Conservation (phyloP, 2,329 filamentous ascomycete species). For the Penicillium expansum region DNA sequence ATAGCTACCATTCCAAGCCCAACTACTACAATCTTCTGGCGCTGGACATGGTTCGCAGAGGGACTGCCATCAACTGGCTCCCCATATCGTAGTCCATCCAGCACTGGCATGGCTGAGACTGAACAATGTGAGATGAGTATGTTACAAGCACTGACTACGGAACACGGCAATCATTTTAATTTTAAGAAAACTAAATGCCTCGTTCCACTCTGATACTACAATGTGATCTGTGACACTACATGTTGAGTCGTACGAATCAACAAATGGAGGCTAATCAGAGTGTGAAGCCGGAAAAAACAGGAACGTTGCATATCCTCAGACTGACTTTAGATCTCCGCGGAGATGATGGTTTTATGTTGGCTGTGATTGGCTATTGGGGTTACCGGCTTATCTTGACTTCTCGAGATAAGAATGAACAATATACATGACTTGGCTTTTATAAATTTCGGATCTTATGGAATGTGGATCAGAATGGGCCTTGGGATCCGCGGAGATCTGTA, state of each 20-base stretch:
- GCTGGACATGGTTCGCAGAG: conserved; percentile 10
- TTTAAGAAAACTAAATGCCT: conserved; percentile 7
- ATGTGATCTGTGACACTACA: neutral
- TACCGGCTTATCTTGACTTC: conserved; percentile 3
- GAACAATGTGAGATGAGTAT: neutral
- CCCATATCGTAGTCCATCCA: conserved; percentile 28
- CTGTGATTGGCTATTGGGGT: conserved; percentile 11
- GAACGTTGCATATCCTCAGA: conserved; percentile 5
- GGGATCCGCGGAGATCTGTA: neutral
- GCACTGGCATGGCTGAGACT: conserved; percentile 27
- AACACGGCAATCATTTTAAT: conserved; percentile 7
- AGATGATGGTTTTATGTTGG: conserved; percentile 6
- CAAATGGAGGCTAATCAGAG: neutral
- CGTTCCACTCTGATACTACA: neutral
- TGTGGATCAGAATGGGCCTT: neutral
- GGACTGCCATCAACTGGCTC: conserved; percentile 24
- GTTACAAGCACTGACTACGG: conserved; percentile 1
- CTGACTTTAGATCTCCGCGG: conserved; percentile 19
- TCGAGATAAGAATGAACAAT: conserved; percentile 3
- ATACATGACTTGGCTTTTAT: neutral
- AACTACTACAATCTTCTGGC: conserved; percentile 74
- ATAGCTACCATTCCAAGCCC: conserved; percentile 91
- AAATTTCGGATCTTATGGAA: neutral
- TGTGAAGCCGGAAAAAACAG: conserved; percentile 9
- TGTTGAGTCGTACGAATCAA: neutral